Percentiles rank a stretch among this genome's conserved stretches.
Conservation (phyloP, 2,329 filamentous ascomycete species). For the Calonectria henricotiae region DNA sequence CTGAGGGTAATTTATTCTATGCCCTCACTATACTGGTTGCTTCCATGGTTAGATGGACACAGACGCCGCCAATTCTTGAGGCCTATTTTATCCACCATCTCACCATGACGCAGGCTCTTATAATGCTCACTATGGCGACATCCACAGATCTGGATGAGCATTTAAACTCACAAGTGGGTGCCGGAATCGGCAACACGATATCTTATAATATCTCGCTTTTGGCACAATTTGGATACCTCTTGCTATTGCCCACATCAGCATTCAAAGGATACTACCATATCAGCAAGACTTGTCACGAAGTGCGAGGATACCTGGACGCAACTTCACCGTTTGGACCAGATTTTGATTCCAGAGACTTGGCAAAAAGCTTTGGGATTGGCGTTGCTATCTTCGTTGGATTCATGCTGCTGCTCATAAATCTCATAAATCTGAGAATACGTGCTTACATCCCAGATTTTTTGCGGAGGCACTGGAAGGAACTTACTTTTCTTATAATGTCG, state of each 20-base stretch:
- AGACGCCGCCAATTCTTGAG: constrained; percentile 1
- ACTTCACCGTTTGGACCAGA: background rate
- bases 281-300: constrained; percentile 1
- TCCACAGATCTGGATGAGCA: background rate
- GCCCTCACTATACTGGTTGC: constrained; percentile 1
- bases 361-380: background rate
- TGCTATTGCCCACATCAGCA: background rate
- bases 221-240: background rate
- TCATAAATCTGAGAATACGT: background rate
- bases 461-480: background rate
- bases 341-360: background rate
- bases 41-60: background rate
- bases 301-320: background rate
- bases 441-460: background rate
- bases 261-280: background rate
- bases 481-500: background rate
- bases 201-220: background rate
- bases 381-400: background rate
- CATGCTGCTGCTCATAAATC: background rate
- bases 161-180: background rate
- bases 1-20: background rate
- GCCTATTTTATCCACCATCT: background rate
- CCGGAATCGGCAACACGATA: background rate
- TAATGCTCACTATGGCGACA: background rate
- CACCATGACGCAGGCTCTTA: background rate